Conservation (phyloP, 768 basidiomycete genomes). For the Gelatoporia subvermispora region DNA sequence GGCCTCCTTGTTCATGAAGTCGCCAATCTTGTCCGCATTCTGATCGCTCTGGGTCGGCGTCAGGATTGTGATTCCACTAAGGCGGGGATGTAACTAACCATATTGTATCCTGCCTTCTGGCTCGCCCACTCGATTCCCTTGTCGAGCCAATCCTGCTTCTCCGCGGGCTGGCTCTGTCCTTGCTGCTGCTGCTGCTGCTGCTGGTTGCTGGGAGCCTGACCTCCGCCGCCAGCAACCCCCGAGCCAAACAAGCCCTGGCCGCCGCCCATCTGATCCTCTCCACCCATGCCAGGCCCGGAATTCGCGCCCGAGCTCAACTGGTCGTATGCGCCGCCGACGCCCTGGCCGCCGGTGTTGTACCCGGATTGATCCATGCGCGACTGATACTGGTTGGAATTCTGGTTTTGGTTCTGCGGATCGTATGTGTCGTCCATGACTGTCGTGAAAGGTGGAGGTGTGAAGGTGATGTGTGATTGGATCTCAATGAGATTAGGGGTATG, state of each 20-base stretch:
- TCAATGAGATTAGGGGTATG: background rate
- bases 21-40: constrained; percentile 23
- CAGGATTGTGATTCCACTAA: background rate
- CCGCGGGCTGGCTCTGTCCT: constrained; percentile 2
- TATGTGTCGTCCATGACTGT: constrained; percentile 9
- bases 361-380: too few relatives aligned
- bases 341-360: constrained; percentile 12
- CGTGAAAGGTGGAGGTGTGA: too few relatives aligned
- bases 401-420: constrained; percentile 1
- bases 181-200: constrained; percentile 1
- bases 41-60: constrained; percentile 14
- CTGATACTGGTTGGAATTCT: constrained; percentile 4
- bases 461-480: constrained; percentile 5
- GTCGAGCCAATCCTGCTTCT: constrained; percentile 26
- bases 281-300: too few relatives aligned
- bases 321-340: constrained; percentile 17
- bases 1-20: constrained; percentile 21
- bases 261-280: constrained; percentile 13
- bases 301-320: constrained; percentile 1
- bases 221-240: too few relatives aligned
- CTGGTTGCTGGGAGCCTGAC: too few relatives aligned
- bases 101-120: constrained; percentile 19
- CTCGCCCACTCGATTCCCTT: constrained; percentile 19
- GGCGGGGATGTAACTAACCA: constrained; percentile 9
- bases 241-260: too few relatives aligned